Conservation (phyloP, 2,329 filamentous ascomycete species). For the Talaromyces pinophilus region DNA sequence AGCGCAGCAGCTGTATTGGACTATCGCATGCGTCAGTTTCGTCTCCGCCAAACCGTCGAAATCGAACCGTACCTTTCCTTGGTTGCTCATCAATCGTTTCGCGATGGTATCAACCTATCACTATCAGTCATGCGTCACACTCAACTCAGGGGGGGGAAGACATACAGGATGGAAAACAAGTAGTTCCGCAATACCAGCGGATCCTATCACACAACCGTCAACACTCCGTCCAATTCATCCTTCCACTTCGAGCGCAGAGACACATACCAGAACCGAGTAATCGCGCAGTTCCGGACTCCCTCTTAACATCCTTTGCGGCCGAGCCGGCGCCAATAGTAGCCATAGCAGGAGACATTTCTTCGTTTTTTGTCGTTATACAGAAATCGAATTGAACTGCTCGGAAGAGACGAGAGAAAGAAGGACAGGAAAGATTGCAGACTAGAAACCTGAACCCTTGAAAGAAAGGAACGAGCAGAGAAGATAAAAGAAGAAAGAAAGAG, state of each 20-base stretch:
- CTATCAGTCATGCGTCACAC: background rate
- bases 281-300: conserved; percentile 85
- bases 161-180: conserved; percentile 85
- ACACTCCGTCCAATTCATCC: background rate
- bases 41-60: background rate
- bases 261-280: conserved; percentile 82
- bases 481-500: conserved; percentile 1
- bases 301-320: conserved; percentile 67
- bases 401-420: background rate
- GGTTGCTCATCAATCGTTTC: conserved; percentile 99
- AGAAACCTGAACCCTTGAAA: background rate
- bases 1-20: conserved; percentile 64
- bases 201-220: conserved; percentile 58
- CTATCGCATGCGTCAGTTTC: conserved; percentile 36
- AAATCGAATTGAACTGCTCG: background rate
- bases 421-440: background rate
- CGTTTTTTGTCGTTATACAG: background rate
- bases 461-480: background rate
- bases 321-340: conserved; percentile 41
- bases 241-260: background rate
- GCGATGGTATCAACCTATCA: conserved; percentile 90
- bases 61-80: conserved; percentile 62
- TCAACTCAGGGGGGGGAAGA: background rate
- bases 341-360: conserved; percentile 58
- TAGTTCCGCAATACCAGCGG: conserved; percentile 88